Percentiles rank a stretch among this genome's conserved stretches.
phyloP scores from a whole-genome alignment of 2,329 filamentous ascomycete species.

The Chaetomiaceae sp. region DNA sequence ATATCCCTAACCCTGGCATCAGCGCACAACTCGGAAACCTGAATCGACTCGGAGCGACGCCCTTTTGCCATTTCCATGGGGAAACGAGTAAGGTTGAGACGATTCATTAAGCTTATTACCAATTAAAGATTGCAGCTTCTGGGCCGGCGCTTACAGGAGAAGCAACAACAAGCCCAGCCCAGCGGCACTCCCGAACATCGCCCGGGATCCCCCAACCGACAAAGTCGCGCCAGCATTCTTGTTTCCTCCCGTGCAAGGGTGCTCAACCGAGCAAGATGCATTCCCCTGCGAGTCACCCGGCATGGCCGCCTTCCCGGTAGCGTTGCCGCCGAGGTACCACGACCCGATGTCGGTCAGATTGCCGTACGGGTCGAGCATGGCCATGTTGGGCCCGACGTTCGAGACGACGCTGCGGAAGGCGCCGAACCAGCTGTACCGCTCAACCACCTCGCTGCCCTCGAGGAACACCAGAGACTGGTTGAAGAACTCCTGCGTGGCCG shows the following conservation, averaged over 20 bases:
- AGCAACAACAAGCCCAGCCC: neutral
- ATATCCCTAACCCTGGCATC: too few relatives aligned
- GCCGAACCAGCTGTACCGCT: slow-evolving; percentile 70
- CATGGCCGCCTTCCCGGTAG: slow-evolving; percentile 34
- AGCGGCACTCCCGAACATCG: neutral
- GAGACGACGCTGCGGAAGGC: slow-evolving; percentile 64
- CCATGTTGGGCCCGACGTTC: slow-evolving; percentile 68
- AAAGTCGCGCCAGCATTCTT: slow-evolving; percentile 2
- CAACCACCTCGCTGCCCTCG: slow-evolving; percentile 56
- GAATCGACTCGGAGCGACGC: too few relatives aligned
- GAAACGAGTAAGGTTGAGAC: too few relatives aligned
- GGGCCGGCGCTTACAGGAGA: neutral
- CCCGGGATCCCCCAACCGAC: neutral
- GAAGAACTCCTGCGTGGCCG: slow-evolving; percentile 59
- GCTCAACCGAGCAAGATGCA: slow-evolving; percentile 12
- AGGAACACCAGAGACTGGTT: slow-evolving; percentile 62
- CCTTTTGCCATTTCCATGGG: too few relatives aligned
- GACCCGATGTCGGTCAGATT: slow-evolving; percentile 68
- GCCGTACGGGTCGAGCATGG: slow-evolving; percentile 64
- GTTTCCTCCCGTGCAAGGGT: slow-evolving; percentile 9
- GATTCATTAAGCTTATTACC: too few relatives aligned
- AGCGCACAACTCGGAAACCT: too few relatives aligned
- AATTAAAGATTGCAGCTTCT: neutral
- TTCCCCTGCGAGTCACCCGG: slow-evolving; percentile 1
- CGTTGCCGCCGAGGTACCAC: slow-evolving; percentile 62